Evolutionary conservation across 306 rosid species (phyloP).

Genomic region (Medicago ruthenica): DNA sequence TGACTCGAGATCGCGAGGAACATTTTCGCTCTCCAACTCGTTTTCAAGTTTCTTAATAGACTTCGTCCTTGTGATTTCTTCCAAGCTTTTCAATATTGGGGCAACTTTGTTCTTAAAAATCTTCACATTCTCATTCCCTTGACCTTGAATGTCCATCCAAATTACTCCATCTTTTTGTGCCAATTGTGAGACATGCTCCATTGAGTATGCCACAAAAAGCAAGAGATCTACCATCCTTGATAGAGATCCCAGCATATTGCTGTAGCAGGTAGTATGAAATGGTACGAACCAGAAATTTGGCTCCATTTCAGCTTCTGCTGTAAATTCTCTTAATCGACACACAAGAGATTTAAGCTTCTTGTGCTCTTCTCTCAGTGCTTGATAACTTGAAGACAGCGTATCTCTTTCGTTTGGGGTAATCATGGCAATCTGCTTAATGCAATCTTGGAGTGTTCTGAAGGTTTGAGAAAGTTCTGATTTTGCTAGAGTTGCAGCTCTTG

Average conservation of each 20-base stretch:
- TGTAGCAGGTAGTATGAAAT: conserved; percentile 58
- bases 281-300: conserved; percentile 87
- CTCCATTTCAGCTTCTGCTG: conserved; percentile 67
- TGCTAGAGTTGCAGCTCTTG: conserved; percentile 73
- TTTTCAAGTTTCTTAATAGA: conserved; percentile 45
- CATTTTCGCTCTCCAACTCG: conserved; percentile 40
- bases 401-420: conserved; percentile 39
- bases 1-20: conserved; percentile 49
- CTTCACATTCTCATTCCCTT: conserved; percentile 51
- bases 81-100: conserved; percentile 48
- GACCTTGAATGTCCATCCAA: conserved; percentile 37
- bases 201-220: conserved; percentile 50
- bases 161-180: conserved; percentile 30
- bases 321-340: conserved; percentile 50
- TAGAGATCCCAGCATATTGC: conserved; percentile 58
- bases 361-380: conserved; percentile 49
- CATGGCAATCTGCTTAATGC: conserved; percentile 47
- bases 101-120: conserved; percentile 47
- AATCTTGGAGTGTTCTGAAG: conserved; percentile 56
- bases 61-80: conserved; percentile 45
- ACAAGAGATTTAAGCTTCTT: conserved; percentile 54
- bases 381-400: conserved; percentile 37
- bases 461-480: conserved; percentile 61
- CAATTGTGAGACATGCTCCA: conserved; percentile 50
- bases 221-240: conserved; percentile 58